phyloP scores from a whole-genome alignment of 768 basidiomycete genomes.

The Amyloporia xantha region DNA sequence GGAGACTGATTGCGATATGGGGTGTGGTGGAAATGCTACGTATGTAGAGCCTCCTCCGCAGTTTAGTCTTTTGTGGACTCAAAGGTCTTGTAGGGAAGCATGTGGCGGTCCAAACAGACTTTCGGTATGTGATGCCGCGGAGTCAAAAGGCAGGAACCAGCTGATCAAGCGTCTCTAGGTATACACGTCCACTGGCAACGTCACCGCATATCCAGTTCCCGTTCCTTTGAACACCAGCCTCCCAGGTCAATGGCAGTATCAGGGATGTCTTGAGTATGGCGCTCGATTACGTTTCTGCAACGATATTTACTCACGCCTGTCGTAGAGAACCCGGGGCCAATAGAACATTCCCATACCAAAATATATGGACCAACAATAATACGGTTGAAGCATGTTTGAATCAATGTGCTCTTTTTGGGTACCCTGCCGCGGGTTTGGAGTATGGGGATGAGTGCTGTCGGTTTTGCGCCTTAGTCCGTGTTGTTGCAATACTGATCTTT shows the following conservation, averaged over 20 bases:
- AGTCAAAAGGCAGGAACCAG: slow-evolving; percentile 2
- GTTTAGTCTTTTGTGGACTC: background rate
- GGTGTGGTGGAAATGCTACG: slow-evolving; percentile 64
- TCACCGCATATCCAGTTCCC: slow-evolving; percentile 57
- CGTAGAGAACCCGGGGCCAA: slow-evolving; percentile 41
- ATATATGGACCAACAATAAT: slow-evolving; percentile 54
- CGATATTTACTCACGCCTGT: background rate
- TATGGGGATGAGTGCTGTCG: slow-evolving; percentile 69
- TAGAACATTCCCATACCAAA: slow-evolving; percentile 48
- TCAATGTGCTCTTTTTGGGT: slow-evolving; percentile 68
- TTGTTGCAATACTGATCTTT: background rate
- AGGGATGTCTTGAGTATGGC: slow-evolving; percentile 60
- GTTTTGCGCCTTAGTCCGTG: slow-evolving; percentile 21
- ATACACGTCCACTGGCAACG: slow-evolving; percentile 45
- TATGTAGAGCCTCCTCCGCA: slow-evolving; percentile 25
- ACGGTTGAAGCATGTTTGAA: slow-evolving; percentile 57
- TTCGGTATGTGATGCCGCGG: slow-evolving; percentile 30
- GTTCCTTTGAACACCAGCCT: slow-evolving; percentile 46
- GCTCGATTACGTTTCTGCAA: background rate
- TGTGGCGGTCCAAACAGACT: slow-evolving; percentile 73
- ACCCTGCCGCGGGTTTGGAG: slow-evolving; percentile 63
- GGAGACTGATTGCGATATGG: slow-evolving; percentile 60
- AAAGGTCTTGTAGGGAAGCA: slow-evolving; percentile 42
- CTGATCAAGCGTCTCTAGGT: slow-evolving; percentile 22
- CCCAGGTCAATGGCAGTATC: slow-evolving; percentile 57